Conservation (phyloP, 768 basidiomycete species). For the Lentinus brumalis region DNA sequence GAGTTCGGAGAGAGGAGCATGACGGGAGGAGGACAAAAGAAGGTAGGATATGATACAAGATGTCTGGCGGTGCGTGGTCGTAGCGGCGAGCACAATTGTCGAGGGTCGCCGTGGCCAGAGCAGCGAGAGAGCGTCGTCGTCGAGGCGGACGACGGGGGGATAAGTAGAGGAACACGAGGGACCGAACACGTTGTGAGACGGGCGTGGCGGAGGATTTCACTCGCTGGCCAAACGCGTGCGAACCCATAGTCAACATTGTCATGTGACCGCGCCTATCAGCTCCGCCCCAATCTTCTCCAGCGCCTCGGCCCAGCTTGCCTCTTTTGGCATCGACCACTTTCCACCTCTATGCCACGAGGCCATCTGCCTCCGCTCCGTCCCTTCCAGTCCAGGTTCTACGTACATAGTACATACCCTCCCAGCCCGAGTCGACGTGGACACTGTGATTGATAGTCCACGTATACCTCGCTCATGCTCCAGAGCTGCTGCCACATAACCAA, state of each 20-base stretch:
- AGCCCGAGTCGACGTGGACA: no score
- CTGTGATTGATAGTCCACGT: no score
- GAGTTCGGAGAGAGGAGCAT: slow-evolving; percentile 35
- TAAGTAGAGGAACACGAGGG: background rate
- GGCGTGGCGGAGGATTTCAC: background rate
- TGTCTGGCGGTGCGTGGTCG: background rate
- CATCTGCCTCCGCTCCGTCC: background rate
- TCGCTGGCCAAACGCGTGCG: slow-evolving; percentile 8
- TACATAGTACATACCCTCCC: no score
- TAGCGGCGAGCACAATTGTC: background rate
- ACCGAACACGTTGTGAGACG: background rate
- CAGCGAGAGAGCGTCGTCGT: background rate
- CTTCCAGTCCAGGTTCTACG: background rate
- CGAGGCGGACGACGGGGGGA: background rate
- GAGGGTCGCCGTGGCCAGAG: background rate
- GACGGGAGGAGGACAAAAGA: slow-evolving; percentile 29
- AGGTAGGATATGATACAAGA: slow-evolving; percentile 17
- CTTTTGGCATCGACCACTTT: background rate
- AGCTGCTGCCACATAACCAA: no score
- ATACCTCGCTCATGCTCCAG: no score
- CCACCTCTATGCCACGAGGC: background rate
- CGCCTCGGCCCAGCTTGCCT: background rate
- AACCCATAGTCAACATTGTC: slow-evolving; percentile 22
- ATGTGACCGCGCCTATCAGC: slow-evolving; percentile 16
- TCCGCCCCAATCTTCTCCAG: background rate